Percentiles rank a stretch among this genome's conserved stretches.
These are phyloP conservation scores for Aspergillus sp. DNA, from an alignment of 2,329 filamentous ascomycete genomes.

Conservation along the genomic window DNA sequence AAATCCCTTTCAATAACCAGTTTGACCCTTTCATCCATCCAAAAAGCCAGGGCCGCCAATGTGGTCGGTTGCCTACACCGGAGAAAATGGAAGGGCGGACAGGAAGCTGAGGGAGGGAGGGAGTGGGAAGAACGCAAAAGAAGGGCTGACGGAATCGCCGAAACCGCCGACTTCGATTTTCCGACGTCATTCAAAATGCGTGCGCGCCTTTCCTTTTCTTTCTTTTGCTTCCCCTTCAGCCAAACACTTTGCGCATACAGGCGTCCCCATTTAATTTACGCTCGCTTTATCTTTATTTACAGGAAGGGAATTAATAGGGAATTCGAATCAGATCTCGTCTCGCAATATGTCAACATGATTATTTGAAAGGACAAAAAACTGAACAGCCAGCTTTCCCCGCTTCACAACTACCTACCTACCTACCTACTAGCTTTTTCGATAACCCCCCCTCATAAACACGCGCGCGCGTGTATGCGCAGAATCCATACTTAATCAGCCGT, in stretches of 20 bases:
- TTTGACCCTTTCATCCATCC: too few species aligned
- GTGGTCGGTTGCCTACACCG: background rate
- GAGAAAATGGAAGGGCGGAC: background rate
- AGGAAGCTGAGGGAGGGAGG: too few species aligned
- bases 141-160: background rate
- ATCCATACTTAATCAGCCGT: background rate
- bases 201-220: background rate
- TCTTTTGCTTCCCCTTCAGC: background rate
- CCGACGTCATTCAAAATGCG: slow-evolving; percentile 4
- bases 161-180: slow-evolving; percentile 3
- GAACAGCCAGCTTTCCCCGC: too few species aligned
- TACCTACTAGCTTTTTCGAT: background rate
- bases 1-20: too few species aligned
- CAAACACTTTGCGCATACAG: background rate
- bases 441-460: background rate
- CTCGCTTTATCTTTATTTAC: too few species aligned
- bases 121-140: too few species aligned
- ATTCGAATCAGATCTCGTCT: too few species aligned
- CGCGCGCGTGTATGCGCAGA: background rate
- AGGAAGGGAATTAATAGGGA: too few species aligned
- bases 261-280: background rate
- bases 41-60: too few species aligned
- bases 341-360: too few species aligned
- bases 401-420: too few species aligned
- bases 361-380: too few species aligned